Evolutionary conservation across 2,329 filamentous ascomycete genomes (phyloP), one percentile per base, ranked within the genome.

Genomic region (Fusarium foetens): DNA sequence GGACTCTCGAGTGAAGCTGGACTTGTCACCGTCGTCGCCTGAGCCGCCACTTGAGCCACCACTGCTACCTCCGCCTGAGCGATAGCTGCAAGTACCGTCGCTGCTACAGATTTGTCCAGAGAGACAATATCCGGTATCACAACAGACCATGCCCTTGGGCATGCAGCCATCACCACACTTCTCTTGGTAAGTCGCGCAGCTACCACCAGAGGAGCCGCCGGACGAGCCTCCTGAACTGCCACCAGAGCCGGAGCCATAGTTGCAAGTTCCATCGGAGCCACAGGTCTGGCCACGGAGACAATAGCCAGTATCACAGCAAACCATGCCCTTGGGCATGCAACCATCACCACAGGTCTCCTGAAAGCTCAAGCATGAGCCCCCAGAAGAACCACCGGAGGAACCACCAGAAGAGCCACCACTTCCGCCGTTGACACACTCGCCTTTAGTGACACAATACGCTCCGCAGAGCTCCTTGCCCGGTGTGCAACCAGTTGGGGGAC

Each of bases 401-500:
- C 70, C 69, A 1, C 74, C 72, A n/a, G 72, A 67, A 8, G 69
- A 71, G 10, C 72, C 65, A 16, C 66, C 60, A 13, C 74, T 61
- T 35, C 71, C 70, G 46, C 67, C 43, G 4, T 61, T 68, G 5
- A 27, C 25, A 6, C 57, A 49, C 38, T 70, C 68, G 23, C 74
- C 77, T 7, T 69, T 58, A 1, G 81, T 80, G 48, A 81, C 79
- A 63, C 80, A 82, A n/a, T 62, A 77, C 42, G 57, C 43, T 33
- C 72, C 73, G 58, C 80, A 81, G 16, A 71, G 58, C 9, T 66
- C 72, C 39, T 78, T 72, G 43, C 74, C 79, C 0, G 68, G 21
- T 12, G 52, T 49, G n/a, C 79, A 80, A 21, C 74, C 76, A 3
- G 70, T 61, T 13, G 78, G 73, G 17, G 61, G n/a, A n/a, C 80